Evolutionary conservation across 2,329 filamentous ascomycete genomes (phyloP).

Genomic region (Penicillium olsonii): DNA sequence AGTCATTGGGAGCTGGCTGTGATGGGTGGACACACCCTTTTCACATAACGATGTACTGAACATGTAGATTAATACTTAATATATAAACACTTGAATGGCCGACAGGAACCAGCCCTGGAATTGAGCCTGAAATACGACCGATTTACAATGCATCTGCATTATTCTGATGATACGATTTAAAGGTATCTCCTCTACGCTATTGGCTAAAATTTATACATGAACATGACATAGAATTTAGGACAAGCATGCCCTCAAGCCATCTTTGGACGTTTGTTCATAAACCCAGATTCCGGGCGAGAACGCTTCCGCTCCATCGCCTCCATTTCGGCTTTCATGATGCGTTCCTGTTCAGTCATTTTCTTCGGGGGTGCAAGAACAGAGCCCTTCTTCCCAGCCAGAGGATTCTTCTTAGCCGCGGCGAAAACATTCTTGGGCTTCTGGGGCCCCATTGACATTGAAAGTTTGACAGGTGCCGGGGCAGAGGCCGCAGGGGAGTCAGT

Average conservation of each 20-base stretch:
- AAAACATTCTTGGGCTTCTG: constrained; percentile 67
- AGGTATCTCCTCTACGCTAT: too few relatives aligned
- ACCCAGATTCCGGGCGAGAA: constrained; percentile 34
- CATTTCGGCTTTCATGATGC: constrained; percentile 81
- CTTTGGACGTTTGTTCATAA: constrained; percentile 38
- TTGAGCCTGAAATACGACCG: too few relatives aligned
- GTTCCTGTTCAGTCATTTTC: constrained; percentile 85
- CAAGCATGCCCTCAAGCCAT: constrained; percentile 26
- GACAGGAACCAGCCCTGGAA: not conserved
- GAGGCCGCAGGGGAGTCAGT: constrained; percentile 18
- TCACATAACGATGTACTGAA: not conserved
- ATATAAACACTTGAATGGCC: not conserved
- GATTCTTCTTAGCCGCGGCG: constrained; percentile 67
- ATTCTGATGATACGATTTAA: too few relatives aligned
- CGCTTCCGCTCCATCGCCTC: constrained; percentile 66
- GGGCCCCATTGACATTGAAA: constrained; percentile 67
- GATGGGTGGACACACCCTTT: constrained; percentile 12
- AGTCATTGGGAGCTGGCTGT: constrained; percentile 56
- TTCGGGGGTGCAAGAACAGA: constrained; percentile 62
- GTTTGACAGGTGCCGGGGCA: constrained; percentile 28
- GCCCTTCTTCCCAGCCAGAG: constrained; percentile 67
- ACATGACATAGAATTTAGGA: not conserved
- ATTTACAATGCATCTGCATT: too few relatives aligned
- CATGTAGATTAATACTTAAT: not conserved
- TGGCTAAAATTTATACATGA: too few relatives aligned